phyloP scores from a whole-genome alignment of 1,284 basidiomycete species.

The Sutorius eximius region DNA sequence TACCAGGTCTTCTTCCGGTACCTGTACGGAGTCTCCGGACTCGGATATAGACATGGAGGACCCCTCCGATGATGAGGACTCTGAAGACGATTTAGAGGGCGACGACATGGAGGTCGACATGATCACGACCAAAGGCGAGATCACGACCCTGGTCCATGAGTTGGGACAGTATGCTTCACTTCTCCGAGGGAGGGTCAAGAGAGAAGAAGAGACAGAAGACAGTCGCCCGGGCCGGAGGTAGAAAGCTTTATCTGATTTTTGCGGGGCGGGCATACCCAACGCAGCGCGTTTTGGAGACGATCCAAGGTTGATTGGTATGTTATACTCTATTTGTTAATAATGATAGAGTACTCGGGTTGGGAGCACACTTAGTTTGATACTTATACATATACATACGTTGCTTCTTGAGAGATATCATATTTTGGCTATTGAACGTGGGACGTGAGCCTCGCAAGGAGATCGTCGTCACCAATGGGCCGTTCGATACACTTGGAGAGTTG shows the following conservation, averaged over 20 bases:
- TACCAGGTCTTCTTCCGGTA: neutral
- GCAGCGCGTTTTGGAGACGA: conserved; percentile 9
- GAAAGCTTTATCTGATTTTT: conserved; percentile 1
- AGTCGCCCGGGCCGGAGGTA: conserved; percentile 1
- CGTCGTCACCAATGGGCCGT: conserved; percentile 45
- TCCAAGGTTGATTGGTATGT: conserved; percentile 16
- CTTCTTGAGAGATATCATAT: neutral
- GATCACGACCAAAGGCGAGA: conserved; percentile 32
- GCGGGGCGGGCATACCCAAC: conserved; percentile 2
- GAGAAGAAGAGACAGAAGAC: conserved; percentile 22
- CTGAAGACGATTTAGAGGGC: conserved; percentile 3
- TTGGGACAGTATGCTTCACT: conserved; percentile 51
- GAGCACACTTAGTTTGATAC: conserved; percentile 13
- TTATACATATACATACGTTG: conserved; percentile 11
- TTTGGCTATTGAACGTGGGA: conserved; percentile 14
- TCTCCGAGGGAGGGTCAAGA: conserved; percentile 46
- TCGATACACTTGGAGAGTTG: conserved; percentile 53
- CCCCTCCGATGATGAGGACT: conserved; percentile 5
- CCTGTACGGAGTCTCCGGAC: neutral
- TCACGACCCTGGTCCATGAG: conserved; percentile 43
- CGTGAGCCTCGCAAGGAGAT: conserved; percentile 42
- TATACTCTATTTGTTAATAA: conserved; percentile 32
- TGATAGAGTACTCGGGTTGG: conserved; percentile 12
- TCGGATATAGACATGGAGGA: conserved; percentile 28
- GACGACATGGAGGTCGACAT: conserved; percentile 1